Base-by-base conservation (phyloP, 2,329 filamentous ascomycete species). In the Hirsutella rhossiliensis region DNA sequence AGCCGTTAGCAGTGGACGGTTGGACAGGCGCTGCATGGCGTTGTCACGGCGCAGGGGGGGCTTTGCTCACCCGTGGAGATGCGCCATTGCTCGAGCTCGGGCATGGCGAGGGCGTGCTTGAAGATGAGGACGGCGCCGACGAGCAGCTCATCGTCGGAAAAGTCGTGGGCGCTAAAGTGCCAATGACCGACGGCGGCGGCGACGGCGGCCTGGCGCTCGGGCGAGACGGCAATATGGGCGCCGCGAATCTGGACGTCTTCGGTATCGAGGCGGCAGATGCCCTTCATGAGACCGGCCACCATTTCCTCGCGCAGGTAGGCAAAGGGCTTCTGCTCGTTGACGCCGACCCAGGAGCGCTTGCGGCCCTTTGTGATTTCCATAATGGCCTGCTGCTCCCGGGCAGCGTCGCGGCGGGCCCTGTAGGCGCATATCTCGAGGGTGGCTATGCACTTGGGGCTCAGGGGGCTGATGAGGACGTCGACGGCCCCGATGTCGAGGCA, bases 261-360 rank as follows among this genome's bases (percentile, higher is more conserved):
- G 65, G 80, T 66, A 72, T 79, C 58, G 36, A 73, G 76, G 50
- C 83, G 84, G 62, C 89, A 95, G 44, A 95, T 95, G 32, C 86
- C 80, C 55, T 82, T 83, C 85, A 95, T 92, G 45, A 96, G 72
- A 45, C 82, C 82, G 2, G 87, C 92, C 5, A 96, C 89, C 87
- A 96, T 95, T 41, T 85, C 86, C 65, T 96, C 89, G 47, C 89
- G 76, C 44, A 96, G 67, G 63, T 95, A 95, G 15, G 87, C 82
- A 65, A 88, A 95, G 1, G 88, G 87, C 59, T 89, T 84, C 53
- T 87, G 78, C 52, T 90, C 85, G 56, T 86, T 78, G 11, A 94
- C 75, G 23, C 89, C 88, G 37, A 95, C 87, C 89, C 89, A 95
- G 0, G 89, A 95, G 43, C 87, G 78, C 62, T 94, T 94, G 44